phyloP scores from a whole-genome alignment of 2,329 filamentous ascomycete species.

The Fusarium decemcellulare region DNA sequence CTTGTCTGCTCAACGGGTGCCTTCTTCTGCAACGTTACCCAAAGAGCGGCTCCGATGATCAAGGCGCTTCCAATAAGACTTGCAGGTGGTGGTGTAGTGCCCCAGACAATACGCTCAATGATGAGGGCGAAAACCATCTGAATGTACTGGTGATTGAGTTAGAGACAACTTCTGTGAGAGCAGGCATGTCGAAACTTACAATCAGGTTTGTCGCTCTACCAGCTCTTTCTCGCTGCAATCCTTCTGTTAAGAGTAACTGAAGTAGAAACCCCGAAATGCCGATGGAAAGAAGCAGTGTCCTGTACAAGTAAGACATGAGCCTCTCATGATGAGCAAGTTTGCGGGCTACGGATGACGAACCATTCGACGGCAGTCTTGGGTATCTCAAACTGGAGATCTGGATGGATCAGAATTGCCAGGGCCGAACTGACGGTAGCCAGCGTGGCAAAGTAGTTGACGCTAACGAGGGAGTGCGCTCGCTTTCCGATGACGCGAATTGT shows the following conservation, averaged over 20 bases:
- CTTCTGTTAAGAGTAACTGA: conserved; percentile 83
- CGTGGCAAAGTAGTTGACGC: conserved; percentile 82
- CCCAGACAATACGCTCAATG: conserved; percentile 60
- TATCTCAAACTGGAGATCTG: conserved; percentile 57
- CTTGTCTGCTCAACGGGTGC: conserved; percentile 43
- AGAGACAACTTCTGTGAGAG: conserved; percentile 38
- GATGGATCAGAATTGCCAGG: conserved; percentile 67
- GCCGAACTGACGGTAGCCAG: conserved; percentile 77
- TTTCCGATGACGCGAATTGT: conserved; percentile 83
- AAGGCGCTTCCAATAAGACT: conserved; percentile 57
- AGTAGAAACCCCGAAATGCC: conserved; percentile 82
- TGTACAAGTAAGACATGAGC: conserved; percentile 47
- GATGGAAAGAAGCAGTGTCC: conserved; percentile 72
- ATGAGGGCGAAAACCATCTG: conserved; percentile 54
- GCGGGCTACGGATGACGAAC: conserved; percentile 16
- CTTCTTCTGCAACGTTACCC: conserved; percentile 59
- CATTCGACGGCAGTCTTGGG: conserved; percentile 46
- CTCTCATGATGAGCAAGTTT: too few species aligned
- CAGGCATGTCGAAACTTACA: conserved; percentile 20
- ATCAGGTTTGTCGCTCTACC: conserved; percentile 51
- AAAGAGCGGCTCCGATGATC: conserved; percentile 59
- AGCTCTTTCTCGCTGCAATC: conserved; percentile 76
- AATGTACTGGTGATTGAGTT: conserved; percentile 43
- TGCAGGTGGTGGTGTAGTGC: conserved; percentile 55
- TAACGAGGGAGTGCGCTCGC: conserved; percentile 81